phyloP scores from a whole-genome alignment of 2,329 filamentous ascomycete species.

The Cryphonectria radicalis region DNA sequence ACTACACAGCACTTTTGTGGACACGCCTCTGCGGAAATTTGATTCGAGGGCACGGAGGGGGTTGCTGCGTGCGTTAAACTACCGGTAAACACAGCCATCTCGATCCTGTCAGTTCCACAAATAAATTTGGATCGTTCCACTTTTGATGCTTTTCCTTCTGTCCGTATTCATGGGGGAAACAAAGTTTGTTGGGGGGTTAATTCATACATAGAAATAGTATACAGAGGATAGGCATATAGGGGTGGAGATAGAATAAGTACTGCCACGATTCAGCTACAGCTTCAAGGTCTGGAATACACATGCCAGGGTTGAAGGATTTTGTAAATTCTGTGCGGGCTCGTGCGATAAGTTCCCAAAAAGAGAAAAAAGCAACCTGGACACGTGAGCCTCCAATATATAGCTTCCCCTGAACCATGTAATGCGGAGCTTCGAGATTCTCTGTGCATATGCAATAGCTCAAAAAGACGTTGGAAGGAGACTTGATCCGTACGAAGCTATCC shows the following conservation, averaged over 20 bases:
- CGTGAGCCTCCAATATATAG: not conserved
- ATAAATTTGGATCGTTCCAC: not conserved
- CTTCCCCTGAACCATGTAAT: not conserved
- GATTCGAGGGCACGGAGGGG: not conserved
- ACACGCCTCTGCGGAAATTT: not conserved
- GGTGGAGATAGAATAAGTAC: not conserved
- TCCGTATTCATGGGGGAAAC: not conserved
- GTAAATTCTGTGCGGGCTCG: not conserved
- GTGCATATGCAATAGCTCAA: not conserved
- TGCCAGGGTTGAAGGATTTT: not conserved
- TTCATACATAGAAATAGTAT: not conserved
- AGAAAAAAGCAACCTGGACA: not conserved
- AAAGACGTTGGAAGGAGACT: not conserved
- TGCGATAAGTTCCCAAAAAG: not conserved
- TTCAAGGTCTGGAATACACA: not conserved
- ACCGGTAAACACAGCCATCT: not conserved
- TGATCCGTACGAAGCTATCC: not conserved
- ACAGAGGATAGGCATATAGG: not conserved
- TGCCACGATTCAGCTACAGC: not conserved
- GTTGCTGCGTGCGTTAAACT: not conserved
- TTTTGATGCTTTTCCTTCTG: not conserved
- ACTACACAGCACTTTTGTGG: not conserved
- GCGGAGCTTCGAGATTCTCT: not conserved
- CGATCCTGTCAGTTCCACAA: not conserved
- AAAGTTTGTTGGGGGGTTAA: not conserved